Percentiles rank a stretch among this genome's conserved stretches.
Conservation (phyloP, 768 basidiomycete species). For the Termitomyces sp. region DNA sequence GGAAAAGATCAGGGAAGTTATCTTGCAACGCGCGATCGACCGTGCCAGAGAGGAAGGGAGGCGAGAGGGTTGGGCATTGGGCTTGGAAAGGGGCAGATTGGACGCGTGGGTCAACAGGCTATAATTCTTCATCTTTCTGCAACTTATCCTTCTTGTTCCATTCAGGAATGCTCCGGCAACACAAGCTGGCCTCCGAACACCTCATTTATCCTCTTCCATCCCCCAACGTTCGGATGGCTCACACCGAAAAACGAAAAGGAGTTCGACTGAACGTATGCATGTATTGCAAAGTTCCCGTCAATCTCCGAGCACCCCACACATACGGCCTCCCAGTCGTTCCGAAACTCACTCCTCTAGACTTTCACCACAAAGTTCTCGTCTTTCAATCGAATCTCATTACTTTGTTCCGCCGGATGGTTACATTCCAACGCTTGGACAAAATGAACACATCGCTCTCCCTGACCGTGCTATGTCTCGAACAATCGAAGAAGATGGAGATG, state of each 20-base stretch:
- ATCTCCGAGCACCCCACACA: background rate
- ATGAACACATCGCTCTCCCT: constrained; percentile 31
- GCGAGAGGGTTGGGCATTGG: constrained; percentile 48
- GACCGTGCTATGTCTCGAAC: background rate
- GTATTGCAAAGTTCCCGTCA: background rate
- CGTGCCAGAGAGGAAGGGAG: constrained; percentile 53
- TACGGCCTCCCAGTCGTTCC: background rate
- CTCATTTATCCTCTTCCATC: background rate
- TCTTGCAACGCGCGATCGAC: constrained; percentile 44
- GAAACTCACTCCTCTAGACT: constrained; percentile 12
- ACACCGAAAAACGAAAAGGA: background rate
- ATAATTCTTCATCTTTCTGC: background rate
- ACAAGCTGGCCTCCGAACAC: background rate
- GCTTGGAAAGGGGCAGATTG: constrained; percentile 28
- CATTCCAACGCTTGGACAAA: constrained; percentile 40
- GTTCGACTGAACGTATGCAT: background rate
- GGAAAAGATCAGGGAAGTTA: constrained; percentile 40
- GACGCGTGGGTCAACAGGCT: constrained; percentile 8
- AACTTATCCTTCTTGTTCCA: background rate
- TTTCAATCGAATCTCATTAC: constrained; percentile 21
- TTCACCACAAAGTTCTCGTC: constrained; percentile 11
- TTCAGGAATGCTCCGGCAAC: background rate
- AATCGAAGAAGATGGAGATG: background rate
- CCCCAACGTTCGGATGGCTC: background rate
- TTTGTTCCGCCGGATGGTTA: constrained; percentile 43